Evolutionary conservation across 2,329 filamentous ascomycete species (phyloP).

Genomic region (Sodiomyces alkalinus): DNA sequence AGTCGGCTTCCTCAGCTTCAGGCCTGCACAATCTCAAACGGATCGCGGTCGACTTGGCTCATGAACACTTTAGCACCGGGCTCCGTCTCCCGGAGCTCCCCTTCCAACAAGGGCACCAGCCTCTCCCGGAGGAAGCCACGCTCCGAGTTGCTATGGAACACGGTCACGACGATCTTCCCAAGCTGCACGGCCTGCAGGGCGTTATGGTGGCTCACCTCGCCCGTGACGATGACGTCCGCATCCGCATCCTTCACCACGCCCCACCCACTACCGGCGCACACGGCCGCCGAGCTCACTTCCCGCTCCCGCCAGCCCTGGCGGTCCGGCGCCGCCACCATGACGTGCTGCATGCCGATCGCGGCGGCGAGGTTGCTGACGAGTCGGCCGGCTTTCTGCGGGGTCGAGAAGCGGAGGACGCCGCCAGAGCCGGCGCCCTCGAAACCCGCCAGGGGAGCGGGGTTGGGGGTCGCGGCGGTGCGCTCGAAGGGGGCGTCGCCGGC

Average conservation of each 20-base stretch:
- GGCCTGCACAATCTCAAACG: slow-evolving; percentile 50
- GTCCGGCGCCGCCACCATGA: slow-evolving; percentile 37
- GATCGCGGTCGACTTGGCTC: slow-evolving; percentile 72
- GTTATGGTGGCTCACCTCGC: slow-evolving; percentile 88
- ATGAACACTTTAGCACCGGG: slow-evolving; percentile 48
- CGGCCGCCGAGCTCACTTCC: slow-evolving; percentile 53
- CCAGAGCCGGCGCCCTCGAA: slow-evolving; percentile 38
- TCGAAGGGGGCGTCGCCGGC: slow-evolving; percentile 27
- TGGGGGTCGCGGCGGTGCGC: slow-evolving; percentile 23
- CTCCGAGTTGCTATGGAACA: slow-evolving; percentile 93
- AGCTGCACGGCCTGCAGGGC: slow-evolving; percentile 74
- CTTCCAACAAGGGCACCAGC: slow-evolving; percentile 50
- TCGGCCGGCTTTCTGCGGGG: slow-evolving; percentile 21
- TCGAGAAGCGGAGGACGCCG: slow-evolving; percentile 26
- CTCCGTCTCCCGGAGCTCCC: slow-evolving; percentile 34
- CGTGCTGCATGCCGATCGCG: slow-evolving; percentile 46
- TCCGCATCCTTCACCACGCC: slow-evolving; percentile 54
- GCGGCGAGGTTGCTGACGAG: slow-evolving; percentile 43
- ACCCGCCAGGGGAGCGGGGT: slow-evolving; percentile 23
- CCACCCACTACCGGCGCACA: slow-evolving; percentile 81
- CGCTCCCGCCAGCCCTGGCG: slow-evolving; percentile 18
- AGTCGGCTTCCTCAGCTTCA: not conserved
- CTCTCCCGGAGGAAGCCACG: slow-evolving; percentile 62
- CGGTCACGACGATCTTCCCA: slow-evolving; percentile 65
- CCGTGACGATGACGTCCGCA: slow-evolving; percentile 76